phyloP scores from a whole-genome alignment of 1,139 yeast species.

The Starmera stellimalicola region DNA sequence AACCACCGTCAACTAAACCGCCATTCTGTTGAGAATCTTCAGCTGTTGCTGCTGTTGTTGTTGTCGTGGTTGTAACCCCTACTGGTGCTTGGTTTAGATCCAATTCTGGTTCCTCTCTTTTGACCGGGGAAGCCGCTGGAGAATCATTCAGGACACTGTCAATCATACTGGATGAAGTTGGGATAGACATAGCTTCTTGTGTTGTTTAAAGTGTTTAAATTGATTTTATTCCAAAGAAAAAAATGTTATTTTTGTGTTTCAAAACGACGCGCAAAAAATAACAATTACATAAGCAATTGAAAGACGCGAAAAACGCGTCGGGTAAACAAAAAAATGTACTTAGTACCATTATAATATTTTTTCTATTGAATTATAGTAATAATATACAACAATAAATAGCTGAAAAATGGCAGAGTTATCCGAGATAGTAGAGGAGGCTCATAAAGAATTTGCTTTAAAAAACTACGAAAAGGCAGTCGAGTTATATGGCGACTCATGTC shows the following conservation, averaged over 20 bases:
- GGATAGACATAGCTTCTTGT: not conserved
- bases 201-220: not conserved
- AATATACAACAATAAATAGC: too few relatives aligned
- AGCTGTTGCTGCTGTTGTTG: not conserved
- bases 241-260: too few relatives aligned
- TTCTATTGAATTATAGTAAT: too few relatives aligned
- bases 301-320: too few relatives aligned
- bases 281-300: too few relatives aligned
- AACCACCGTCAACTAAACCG: not conserved
- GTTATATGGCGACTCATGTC: conserved; percentile 70
- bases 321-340: too few relatives aligned
- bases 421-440: conserved; percentile 51
- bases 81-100: not conserved
- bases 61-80: not conserved
- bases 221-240: too few relatives aligned
- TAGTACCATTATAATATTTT: too few relatives aligned
- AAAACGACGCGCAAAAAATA: too few relatives aligned
- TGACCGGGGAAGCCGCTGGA: not conserved
- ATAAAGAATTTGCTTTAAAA: conserved; percentile 50
- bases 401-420: too few relatives aligned
- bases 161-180: conserved; percentile 1
- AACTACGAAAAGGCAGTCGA: conserved; percentile 64
- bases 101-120: not conserved
- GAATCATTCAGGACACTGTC: conserved; percentile 1
- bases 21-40: not conserved